These are phyloP conservation scores for slime mould (Dictyostelium discoideum) DNA, from an alignment of 78 protist genomes.

Conservation along the genomic window dicty_2.7 NC_007091.3:2372501-2373000, in stretches of 20 bases:
- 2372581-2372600: neutral
- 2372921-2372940: neutral
- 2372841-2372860: neutral
- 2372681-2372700: neutral
- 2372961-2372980: neutral
- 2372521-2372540: neutral
- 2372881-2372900: neutral
- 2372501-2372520: neutral
- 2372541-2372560: neutral
- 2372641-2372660: neutral
- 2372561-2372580: neutral
- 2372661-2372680: neutral
- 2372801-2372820: neutral
- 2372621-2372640: neutral
- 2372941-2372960: neutral
- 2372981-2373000: neutral
- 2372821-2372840: neutral
- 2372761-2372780: neutral
- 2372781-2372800: neutral
- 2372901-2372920: neutral
- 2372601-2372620: neutral
- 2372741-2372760: neutral
- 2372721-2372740: neutral
- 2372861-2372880: neutral
- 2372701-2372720: neutral